phyloP scores from a whole-genome alignment of 176 grass and related monocot species.

The Oryza meyeriana region DNA sequence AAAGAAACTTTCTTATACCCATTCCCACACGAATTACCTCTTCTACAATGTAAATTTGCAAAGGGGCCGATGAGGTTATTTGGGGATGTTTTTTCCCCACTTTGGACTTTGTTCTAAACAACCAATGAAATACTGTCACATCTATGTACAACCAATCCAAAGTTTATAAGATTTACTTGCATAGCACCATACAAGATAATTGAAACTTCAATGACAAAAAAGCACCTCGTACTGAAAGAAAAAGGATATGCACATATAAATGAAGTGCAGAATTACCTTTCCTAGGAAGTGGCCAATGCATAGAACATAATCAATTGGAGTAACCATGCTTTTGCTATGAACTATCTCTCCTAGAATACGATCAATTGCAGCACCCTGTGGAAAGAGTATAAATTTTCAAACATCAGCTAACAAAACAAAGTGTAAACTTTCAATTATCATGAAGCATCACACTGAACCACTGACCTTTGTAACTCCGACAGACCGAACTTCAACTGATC shows the following conservation, averaged over 20 bases:
- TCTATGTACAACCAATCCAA: not conserved
- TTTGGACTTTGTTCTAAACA: not conserved
- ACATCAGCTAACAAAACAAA: conserved; percentile 24
- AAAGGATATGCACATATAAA: not conserved
- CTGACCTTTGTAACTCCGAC: conserved; percentile 97
- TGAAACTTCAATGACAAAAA: not conserved
- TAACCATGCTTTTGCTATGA: conserved; percentile 94
- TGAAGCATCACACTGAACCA: conserved; percentile 16
- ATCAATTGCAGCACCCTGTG: conserved; percentile 95
- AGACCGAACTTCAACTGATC: conserved; percentile 94
- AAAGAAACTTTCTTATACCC: not conserved
- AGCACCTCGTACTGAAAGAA: not conserved
- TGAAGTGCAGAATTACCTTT: conserved; percentile 62
- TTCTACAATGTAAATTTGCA: not conserved
- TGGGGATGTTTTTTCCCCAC: not conserved
- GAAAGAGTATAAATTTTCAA: conserved; percentile 27
- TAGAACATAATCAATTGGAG: conserved; percentile 96
- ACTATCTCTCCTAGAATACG: conserved; percentile 96
- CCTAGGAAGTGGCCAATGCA: conserved; percentile 94
- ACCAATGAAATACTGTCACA: not conserved
- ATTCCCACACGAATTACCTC: not conserved
- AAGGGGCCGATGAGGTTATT: not conserved
- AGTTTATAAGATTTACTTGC: not conserved
- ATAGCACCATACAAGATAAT: not conserved
- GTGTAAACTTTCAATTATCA: not conserved